Evolutionary conservation across 805 yeast genomes (phyloP), one percentile per base, ranked within the genome.

Genomic region (Blastobotrys chiropterorum): DNA sequence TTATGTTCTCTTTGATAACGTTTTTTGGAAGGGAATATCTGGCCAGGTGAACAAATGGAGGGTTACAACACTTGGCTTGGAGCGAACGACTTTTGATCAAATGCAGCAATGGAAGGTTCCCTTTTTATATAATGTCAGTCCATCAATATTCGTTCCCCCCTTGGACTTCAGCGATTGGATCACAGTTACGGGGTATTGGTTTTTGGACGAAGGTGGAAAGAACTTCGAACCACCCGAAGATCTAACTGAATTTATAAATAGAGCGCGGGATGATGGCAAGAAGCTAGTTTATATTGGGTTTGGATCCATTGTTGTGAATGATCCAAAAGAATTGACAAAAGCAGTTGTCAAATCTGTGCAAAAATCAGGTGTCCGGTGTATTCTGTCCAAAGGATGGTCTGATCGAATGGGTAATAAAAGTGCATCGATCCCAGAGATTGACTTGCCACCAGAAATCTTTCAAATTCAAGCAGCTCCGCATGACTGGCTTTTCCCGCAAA

Each of bases 161-260:
- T 85, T 90, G 42, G 98, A 92, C 67, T 90, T 86, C 67, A 85
- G 89, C 14, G 97, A 89, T 65, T 92, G 97, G 97, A 80, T 92
- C n/a, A 86, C 78, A 59, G 96, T 90, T 8, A 87, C 97, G 0
- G 98, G 98, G 0, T 92, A 92, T 65, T 92, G 98, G 98, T 87
- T 89, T 60, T 72, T 92, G 59, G 85, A 90, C 61, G 90, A 86
- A 59, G 78, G 78, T 1, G 63, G 62, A 31, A 73, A 76, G 30
- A 67, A 69, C 4, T 87, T 79, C 63, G 63, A 68, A 1, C 95
- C 96, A 2, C 86, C 89, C 1, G 58, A 67, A 6, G 81, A 70
- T 11, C 67, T 92, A 41, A 55, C 68, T 0, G 71, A 72, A 4
- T 92, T 92, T 61, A 80, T 92, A 44, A 61, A 69, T 13, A 66